Percentiles rank a stretch among this genome's conserved stretches.
Conservation (phyloP, 2,329 filamentous ascomycete genomes). For the Grosmannia clavigera region DNA sequence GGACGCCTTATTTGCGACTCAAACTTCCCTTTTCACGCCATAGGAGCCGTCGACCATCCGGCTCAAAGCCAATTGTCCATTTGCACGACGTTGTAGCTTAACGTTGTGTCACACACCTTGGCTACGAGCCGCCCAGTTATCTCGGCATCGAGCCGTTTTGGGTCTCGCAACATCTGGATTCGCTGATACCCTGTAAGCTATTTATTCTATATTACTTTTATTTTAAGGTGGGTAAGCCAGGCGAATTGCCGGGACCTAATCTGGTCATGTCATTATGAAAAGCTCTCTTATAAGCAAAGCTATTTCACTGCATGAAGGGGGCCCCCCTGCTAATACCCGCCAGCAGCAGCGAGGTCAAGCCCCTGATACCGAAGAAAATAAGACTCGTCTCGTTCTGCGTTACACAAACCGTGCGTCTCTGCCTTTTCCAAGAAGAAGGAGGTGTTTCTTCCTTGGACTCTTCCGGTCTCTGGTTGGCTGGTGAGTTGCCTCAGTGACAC, state of each 20-base stretch:
- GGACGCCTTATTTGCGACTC: not conserved
- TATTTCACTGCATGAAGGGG: not conserved
- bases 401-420: not conserved
- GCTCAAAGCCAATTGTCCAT: too few species aligned
- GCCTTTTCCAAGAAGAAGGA: not conserved
- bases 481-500: conserved; percentile 1
- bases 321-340: conserved; percentile 4
- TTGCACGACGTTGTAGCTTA: too few species aligned
- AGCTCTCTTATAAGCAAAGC: conserved; percentile 1
- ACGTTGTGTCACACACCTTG: not conserved
- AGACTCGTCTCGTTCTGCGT: not conserved
- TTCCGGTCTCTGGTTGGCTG: not conserved
- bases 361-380: not conserved
- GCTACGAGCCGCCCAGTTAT: not conserved
- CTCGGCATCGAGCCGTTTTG: not conserved
- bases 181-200: not conserved
- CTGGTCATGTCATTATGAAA: not conserved
- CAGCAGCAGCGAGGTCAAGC: not conserved
- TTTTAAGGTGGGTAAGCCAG: conserved; percentile 4
- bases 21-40: not conserved
- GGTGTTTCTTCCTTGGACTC: not conserved
- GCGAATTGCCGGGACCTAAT: conserved; percentile 2
- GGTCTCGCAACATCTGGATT: not conserved
- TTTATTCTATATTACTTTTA: not conserved
- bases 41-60: not conserved